A percentile compares a stretch with the other conserved stretches of the same genome.
Evolutionary conservation across 2,329 filamentous ascomycete species (phyloP).

Genomic region (Verruconis gallopava): DNA sequence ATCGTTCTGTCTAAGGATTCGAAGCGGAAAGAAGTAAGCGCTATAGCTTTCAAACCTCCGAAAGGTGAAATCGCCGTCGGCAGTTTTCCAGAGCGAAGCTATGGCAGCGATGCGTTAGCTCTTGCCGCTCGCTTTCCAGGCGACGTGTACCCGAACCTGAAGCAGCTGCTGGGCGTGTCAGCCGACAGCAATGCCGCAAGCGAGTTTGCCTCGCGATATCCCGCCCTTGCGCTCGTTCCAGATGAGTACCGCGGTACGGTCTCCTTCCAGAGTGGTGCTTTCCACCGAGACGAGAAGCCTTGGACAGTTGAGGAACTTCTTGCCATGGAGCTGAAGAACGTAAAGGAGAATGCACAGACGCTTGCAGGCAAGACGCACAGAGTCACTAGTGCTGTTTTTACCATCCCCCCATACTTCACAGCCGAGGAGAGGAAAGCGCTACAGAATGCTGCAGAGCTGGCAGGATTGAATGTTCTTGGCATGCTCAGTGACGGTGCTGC

Average conservation of each 20-base stretch:
- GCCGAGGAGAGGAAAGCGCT: conserved; percentile 80
- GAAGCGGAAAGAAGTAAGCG: conserved; percentile 84
- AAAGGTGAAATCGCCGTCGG: conserved; percentile 43
- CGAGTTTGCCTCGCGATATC: conserved; percentile 64
- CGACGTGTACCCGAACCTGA: conserved; percentile 91
- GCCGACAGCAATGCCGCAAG: conserved; percentile 16
- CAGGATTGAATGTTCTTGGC: conserved; percentile 73
- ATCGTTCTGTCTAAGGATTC: conserved; percentile 98
- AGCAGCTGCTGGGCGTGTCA: conserved; percentile 70
- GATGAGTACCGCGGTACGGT: conserved; percentile 49
- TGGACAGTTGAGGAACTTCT: conserved; percentile 83
- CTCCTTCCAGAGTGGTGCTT: conserved; percentile 65
- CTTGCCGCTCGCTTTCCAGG: conserved; percentile 76
- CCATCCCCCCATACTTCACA: conserved; percentile 82
- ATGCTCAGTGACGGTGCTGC: conserved; percentile 82
- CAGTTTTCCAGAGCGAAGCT: conserved; percentile 72
- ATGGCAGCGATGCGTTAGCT: conserved; percentile 83
- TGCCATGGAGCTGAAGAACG: conserved; percentile 90
- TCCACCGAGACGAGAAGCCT: conserved; percentile 51
- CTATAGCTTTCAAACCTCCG: conserved; percentile 86
- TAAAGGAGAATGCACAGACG: conserved; percentile 75
- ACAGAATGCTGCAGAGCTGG: conserved; percentile 70
- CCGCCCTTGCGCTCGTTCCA: conserved; percentile 57
- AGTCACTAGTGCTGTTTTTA: conserved; percentile 75
- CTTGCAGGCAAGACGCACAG: conserved; percentile 62